phyloP scores from a whole-genome alignment of 2,329 filamentous ascomycete species.

The Fusarium sulawesiense region DNA sequence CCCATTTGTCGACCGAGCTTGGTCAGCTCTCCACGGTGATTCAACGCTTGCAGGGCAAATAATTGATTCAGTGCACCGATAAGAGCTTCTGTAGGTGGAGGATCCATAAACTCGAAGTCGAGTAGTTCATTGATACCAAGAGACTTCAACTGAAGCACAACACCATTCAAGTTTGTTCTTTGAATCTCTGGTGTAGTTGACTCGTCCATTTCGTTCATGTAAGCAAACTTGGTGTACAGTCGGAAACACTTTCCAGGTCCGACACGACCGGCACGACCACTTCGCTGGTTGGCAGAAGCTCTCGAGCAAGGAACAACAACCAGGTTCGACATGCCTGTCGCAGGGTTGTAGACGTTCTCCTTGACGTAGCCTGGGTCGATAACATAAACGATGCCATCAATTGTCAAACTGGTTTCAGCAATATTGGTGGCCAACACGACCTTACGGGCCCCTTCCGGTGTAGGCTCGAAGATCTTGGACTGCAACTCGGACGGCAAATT shows the following conservation, averaged over 20 bases:
- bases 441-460: conserved; percentile 85
- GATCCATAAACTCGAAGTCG: conserved; percentile 96
- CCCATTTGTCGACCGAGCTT: conserved; percentile 94
- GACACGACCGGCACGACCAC: conserved; percentile 91
- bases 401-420: conserved; percentile 93
- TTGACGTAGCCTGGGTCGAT: conserved; percentile 97
- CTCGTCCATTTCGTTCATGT: conserved; percentile 94
- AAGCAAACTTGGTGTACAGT: conserved; percentile 92
- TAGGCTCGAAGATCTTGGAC: conserved; percentile 93
- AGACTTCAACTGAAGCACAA: conserved; percentile 87
- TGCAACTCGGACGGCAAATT: conserved; percentile 92
- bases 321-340: conserved; percentile 91
- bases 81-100: conserved; percentile 88
- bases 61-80: conserved; percentile 90
- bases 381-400: conserved; percentile 95
- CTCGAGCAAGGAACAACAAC: conserved; percentile 92
- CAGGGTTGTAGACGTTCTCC: conserved; percentile 91
- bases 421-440: conserved; percentile 97
- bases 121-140: conserved; percentile 92
- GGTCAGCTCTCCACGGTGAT: conserved; percentile 88
- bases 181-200: conserved; percentile 94
- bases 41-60: conserved; percentile 89
- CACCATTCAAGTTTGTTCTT: conserved; percentile 84
- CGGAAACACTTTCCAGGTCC: conserved; percentile 93
- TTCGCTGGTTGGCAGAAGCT: conserved; percentile 92